Percentiles rank a stretch among this genome's conserved stretches.
Evolutionary conservation across 495 filamentous ascomycete genomes (phyloP).

Genomic region (Neurospora africana): DNA sequence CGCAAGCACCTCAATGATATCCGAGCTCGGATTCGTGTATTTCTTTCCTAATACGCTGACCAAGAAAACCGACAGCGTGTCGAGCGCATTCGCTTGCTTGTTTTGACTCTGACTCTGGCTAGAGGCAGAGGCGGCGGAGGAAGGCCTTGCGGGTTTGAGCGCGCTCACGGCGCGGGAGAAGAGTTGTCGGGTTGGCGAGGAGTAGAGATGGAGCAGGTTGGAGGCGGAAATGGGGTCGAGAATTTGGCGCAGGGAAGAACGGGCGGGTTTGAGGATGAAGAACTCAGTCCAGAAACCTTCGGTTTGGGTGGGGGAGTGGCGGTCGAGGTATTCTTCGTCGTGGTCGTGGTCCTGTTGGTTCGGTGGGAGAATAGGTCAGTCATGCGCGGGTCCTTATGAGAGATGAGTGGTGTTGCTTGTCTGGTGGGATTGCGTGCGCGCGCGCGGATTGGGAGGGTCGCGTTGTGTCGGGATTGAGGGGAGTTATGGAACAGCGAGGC

Average conservation of each 20-base stretch:
- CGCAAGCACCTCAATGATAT: conserved; percentile 81
- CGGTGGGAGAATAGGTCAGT: background rate
- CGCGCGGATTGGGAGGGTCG: background rate
- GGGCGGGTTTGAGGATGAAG: conserved; percentile 77
- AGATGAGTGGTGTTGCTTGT: background rate
- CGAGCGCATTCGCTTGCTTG: background rate
- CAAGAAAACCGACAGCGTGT: conserved; percentile 45
- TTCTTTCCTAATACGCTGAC: conserved; percentile 70
- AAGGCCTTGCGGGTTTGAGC: conserved; percentile 32
- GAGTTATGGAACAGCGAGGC: background rate
- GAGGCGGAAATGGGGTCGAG: conserved; percentile 59
- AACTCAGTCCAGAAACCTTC: conserved; percentile 97
- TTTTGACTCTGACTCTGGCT: background rate
- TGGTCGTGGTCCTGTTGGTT: conserved; percentile 39
- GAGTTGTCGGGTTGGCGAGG: conserved; percentile 66
- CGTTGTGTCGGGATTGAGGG: background rate
- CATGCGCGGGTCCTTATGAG: background rate
- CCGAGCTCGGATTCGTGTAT: conserved; percentile 91
- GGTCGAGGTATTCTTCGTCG: conserved; percentile 28
- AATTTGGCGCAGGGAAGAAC: conserved; percentile 49
- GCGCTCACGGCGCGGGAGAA: conserved; percentile 63
- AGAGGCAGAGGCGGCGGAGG: background rate
- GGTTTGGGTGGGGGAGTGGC: conserved; percentile 39
- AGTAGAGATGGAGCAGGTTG: conserved; percentile 57
- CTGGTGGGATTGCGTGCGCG: background rate